phyloP scores from a whole-genome alignment of 768 basidiomycete genomes.

The Multifurca ochricompacta region DNA sequence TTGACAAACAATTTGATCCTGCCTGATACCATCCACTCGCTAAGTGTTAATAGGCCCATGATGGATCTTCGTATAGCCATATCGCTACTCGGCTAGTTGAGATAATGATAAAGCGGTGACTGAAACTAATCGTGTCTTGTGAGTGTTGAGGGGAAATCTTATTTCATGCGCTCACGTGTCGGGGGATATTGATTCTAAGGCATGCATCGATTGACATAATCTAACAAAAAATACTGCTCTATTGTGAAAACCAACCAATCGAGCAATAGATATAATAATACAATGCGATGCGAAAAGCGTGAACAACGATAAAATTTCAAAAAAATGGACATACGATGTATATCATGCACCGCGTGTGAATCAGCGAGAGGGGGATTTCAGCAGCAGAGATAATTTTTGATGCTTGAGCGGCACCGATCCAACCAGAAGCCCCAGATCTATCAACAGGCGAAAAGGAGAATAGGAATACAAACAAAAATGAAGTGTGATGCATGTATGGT shows the following conservation, averaged over 20 bases:
- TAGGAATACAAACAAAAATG: conserved; percentile 17
- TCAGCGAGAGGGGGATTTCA: neutral
- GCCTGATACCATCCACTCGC: too few relatives aligned
- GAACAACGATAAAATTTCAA: conserved; percentile 5
- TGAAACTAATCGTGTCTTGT: too few relatives aligned
- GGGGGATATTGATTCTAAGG: too few relatives aligned
- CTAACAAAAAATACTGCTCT: neutral
- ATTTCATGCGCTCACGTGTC: too few relatives aligned
- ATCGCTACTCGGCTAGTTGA: too few relatives aligned
- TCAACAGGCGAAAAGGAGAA: conserved; percentile 6
- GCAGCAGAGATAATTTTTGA: neutral
- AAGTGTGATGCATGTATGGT: conserved; percentile 12
- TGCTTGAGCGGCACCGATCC: conserved; percentile 2
- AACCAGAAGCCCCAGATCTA: conserved; percentile 19
- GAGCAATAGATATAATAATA: conserved; percentile 19
- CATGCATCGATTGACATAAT: conserved; percentile 9
- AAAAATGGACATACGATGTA: conserved; percentile 2
- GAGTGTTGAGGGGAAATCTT: too few relatives aligned
- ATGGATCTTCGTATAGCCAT: too few relatives aligned
- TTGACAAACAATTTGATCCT: too few relatives aligned
- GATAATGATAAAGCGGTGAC: too few relatives aligned
- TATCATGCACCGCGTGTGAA: neutral
- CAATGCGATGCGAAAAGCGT: conserved; percentile 8
- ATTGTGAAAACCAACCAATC: conserved; percentile 5
- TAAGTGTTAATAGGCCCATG: too few relatives aligned